A percentile compares a stretch with the other conserved stretches of the same genome.
These are phyloP conservation scores for Coniosporium tulheliwenetii DNA, from an alignment of 2,329 filamentous ascomycete species.

Conservation along the genomic window DNA sequence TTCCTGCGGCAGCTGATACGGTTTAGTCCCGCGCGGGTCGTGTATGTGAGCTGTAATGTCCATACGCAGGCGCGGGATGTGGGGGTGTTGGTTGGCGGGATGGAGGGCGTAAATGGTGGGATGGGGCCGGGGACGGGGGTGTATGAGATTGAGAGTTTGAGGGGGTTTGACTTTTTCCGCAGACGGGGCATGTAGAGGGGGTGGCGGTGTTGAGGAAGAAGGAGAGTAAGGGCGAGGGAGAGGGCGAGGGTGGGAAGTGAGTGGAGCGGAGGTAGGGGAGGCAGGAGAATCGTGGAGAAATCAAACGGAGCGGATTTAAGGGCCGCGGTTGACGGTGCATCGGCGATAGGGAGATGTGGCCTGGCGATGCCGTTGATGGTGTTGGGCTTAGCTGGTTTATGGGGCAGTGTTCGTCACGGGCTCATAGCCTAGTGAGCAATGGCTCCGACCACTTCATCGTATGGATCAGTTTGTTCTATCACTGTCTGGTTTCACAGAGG, in stretches of 20 bases:
- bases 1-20: conserved; percentile 69
- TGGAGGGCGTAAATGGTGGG: conserved; percentile 23
- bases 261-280: background rate
- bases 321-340: too few relatives aligned
- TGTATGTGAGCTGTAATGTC: conserved; percentile 96
- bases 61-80: conserved; percentile 94
- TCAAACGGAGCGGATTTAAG: too few relatives aligned
- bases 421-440: too few relatives aligned
- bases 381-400: too few relatives aligned
- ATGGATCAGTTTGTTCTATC: too few relatives aligned
- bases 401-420: too few relatives aligned
- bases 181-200: conserved; percentile 55
- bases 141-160: conserved; percentile 80
- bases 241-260: background rate
- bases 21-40: conserved; percentile 63
- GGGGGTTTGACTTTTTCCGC: conserved; percentile 95
- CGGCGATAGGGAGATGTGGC: too few relatives aligned
- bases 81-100: conserved; percentile 66
- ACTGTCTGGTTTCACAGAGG: too few relatives aligned
- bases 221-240: background rate
- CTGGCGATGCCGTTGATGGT: too few relatives aligned
- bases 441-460: too few relatives aligned
- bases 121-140: conserved; percentile 14
- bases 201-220: conserved; percentile 35
- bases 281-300: background rate